These are phyloP conservation scores for Phytophthora rubi DNA, from an alignment of 352 stramenopile species.

Conservation along the genomic window DNA sequence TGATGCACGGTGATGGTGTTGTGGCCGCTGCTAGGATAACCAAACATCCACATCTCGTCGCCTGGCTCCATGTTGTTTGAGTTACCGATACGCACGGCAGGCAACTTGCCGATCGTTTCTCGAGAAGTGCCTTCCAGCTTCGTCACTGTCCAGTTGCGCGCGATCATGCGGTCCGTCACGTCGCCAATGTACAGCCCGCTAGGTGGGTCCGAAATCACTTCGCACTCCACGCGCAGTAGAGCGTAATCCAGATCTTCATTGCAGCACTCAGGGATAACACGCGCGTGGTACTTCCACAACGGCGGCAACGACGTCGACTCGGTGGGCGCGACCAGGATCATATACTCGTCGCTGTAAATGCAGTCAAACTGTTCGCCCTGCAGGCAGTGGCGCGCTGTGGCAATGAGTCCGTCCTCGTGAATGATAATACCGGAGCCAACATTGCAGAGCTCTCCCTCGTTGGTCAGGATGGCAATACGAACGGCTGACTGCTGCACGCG, in stretches of 20 bases:
- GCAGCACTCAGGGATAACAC: constrained; percentile 82
- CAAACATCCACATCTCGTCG: constrained; percentile 93
- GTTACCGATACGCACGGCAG: constrained; percentile 82
- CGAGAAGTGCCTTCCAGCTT: constrained; percentile 79
- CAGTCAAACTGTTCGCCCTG: constrained; percentile 89
- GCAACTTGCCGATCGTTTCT: constrained; percentile 76
- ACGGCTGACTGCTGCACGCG: constrained; percentile 88
- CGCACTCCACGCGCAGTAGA: constrained; percentile 81
- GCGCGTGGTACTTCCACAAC: constrained; percentile 87
- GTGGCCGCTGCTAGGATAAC: constrained; percentile 87
- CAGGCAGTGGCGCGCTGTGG: constrained; percentile 80
- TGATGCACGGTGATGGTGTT: constrained; percentile 92
- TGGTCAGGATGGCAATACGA: constrained; percentile 85
- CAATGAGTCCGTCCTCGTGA: constrained; percentile 80
- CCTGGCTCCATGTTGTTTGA: constrained; percentile 90
- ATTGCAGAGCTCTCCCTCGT: constrained; percentile 86
- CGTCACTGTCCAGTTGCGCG: constrained; percentile 82
- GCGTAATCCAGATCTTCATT: constrained; percentile 88
- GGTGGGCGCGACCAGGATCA: constrained; percentile 86
- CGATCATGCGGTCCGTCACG: constrained; percentile 87
- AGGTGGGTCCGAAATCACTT: constrained; percentile 85
- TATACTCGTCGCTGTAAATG: constrained; percentile 89
- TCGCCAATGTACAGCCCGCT: constrained; percentile 91
- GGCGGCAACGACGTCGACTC: constrained; percentile 81
- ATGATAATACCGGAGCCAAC: constrained; percentile 89